Evolutionary conservation across 208 protist genomes (phyloP), one percentile per base, ranked within the genome.

Genomic region (Angomonas ambiguus): DNA sequence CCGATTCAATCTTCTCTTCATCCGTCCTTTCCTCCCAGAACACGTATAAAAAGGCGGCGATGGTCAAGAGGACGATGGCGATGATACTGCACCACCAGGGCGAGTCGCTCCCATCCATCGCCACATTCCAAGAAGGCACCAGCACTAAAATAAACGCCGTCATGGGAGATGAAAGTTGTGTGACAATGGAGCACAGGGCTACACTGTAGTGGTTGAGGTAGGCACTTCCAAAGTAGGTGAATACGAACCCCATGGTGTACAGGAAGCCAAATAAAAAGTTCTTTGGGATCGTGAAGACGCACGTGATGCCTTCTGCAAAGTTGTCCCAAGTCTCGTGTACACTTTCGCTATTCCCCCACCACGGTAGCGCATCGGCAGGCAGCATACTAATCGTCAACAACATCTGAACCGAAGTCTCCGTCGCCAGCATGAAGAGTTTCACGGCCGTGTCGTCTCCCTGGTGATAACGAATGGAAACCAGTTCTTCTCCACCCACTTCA

Each of bases 161-260:
- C 22, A 92, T 53, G 0, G 88, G 88, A 2, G 82, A 87, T 18
- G 82, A 85, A 30, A 94, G 76, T 70, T 94, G 88, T 13, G 64
- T 82, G 51, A 94, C 79, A 49, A 92, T 91, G 51, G 83, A 88
- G 76, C 88, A 92, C 31, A 92, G 67, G 5, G 83, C 79, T 0
- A 88, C 83, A 65, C 85, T 92, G 73, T 92, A 87, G 51, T 94
- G 88, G 69, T 94, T 92, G n/a, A 94, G 74, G 66, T 94, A 92
- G 22, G 85, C 85, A 34, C 73, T 69, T 0, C 85, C 85, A 35
- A 92, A 41, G 73, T 92, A 92, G 16, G 76, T 88, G 67, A 90
- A 82, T 33, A 91, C 69, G 61, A 92, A 92, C 35, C 88, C 85
- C 11, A 79, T 51, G 0, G 83, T 89, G 73, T 94, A 94, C 30